Evolutionary conservation across 345 rosid species (phyloP).

Genomic region (Eucalyptus pauciflora): DNA sequence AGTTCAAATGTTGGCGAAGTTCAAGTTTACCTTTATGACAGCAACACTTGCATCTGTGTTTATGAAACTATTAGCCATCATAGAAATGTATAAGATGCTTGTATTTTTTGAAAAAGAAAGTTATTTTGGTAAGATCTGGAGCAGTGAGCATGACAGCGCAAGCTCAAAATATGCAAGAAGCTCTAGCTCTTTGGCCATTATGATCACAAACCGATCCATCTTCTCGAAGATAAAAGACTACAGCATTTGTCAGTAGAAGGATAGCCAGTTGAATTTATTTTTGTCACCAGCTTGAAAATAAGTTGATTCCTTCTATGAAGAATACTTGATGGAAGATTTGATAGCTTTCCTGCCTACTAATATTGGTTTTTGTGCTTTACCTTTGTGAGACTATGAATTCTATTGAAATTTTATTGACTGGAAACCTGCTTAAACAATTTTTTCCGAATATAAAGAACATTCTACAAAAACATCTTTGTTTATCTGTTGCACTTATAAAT

Average conservation of each 20-base stretch:
- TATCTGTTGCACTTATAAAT: neutral
- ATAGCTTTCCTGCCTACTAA: neutral
- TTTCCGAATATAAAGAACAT: neutral
- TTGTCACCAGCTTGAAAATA: neutral
- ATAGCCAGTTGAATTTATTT: neutral
- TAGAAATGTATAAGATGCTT: neutral
- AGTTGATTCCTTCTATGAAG: neutral
- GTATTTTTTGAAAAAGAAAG: neutral
- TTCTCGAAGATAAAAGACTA: neutral
- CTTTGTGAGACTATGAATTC: neutral
- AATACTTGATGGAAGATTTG: neutral
- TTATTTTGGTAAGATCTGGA: neutral
- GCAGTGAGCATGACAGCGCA: neutral
- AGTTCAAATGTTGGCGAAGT: constrained; percentile 16
- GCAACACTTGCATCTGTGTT: neutral
- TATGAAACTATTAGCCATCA: neutral
- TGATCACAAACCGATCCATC: neutral
- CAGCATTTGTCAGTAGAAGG: neutral
- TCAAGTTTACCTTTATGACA: neutral
- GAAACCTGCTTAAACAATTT: neutral
- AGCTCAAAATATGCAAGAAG: neutral
- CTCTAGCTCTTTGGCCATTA: neutral
- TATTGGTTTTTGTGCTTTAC: neutral
- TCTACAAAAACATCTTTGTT: neutral
- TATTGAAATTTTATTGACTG: neutral